Percentiles rank a stretch among this genome's conserved stretches.
Conservation (phyloP, 495 filamentous ascomycete genomes). For the Thozetella sp. region DNA sequence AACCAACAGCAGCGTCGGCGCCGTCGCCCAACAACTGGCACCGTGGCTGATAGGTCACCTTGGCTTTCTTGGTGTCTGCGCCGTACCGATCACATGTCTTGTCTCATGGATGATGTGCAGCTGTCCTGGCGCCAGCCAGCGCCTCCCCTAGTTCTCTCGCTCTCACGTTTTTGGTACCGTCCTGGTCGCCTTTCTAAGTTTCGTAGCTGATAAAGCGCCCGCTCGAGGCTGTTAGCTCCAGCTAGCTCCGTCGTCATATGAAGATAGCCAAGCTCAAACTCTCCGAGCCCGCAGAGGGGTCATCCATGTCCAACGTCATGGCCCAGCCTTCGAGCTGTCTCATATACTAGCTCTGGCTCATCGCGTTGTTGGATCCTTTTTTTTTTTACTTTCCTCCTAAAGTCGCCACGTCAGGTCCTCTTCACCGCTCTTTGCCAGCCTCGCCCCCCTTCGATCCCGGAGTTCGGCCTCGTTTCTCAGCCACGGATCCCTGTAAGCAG, state of each 20-base stretch:
- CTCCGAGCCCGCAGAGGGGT: neutral
- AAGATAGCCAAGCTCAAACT: neutral
- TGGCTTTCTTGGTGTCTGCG: neutral
- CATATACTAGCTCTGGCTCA: neutral
- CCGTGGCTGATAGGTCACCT: neutral
- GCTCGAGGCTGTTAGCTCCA: no score
- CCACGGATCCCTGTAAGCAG: neutral
- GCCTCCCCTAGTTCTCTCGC: neutral
- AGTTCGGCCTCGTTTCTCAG: neutral
- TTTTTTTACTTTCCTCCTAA: no score
- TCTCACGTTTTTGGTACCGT: no score
- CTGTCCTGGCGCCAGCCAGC: neutral
- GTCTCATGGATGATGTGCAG: neutral
- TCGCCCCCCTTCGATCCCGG: neutral
- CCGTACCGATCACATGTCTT: neutral
- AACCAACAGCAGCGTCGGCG: neutral
- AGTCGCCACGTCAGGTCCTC: no score
- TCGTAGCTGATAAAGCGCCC: no score
- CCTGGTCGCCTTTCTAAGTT: no score
- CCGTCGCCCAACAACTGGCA: neutral
- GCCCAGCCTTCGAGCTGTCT: neutral
- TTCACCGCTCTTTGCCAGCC: constrained; percentile 2
- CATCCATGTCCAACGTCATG: neutral
- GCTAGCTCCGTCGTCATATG: neutral
- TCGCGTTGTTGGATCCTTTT: no score